A percentile compares a stretch with the other conserved stretches of the same genome.
These are phyloP conservation scores for Cercospora citrullina DNA, from an alignment of 2,329 filamentous ascomycete species.

Conservation along the genomic window DNA sequence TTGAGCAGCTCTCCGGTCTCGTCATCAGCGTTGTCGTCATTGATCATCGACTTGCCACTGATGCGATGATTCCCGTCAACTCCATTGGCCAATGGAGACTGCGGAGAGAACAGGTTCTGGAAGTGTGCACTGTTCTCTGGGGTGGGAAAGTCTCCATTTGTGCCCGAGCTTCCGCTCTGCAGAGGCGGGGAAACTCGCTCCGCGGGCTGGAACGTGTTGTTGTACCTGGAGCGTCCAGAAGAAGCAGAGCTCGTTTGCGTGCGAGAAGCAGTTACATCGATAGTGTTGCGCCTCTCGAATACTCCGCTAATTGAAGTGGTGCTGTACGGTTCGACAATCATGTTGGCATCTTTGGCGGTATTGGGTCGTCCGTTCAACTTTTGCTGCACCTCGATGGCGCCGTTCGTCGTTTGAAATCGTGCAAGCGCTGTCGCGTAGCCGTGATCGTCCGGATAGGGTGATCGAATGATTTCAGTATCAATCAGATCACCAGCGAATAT, in stretches of 20 bases:
- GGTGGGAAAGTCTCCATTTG: slow-evolving; percentile 60
- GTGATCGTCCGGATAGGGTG: slow-evolving; percentile 57
- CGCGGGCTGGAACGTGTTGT: slow-evolving; percentile 60
- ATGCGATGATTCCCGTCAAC: slow-evolving; percentile 61
- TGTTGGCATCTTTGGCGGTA: slow-evolving; percentile 59
- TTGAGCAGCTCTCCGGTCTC: slow-evolving; percentile 72
- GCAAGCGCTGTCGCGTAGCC: slow-evolving; percentile 60
- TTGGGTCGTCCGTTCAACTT: slow-evolving; percentile 64
- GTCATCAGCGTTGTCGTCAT: slow-evolving; percentile 67
- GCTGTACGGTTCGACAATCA: slow-evolving; percentile 58
- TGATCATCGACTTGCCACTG: slow-evolving; percentile 71
- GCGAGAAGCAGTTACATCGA: slow-evolving; percentile 50
- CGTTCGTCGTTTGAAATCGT: slow-evolving; percentile 57
- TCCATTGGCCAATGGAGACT: slow-evolving; percentile 71
- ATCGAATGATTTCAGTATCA: slow-evolving; percentile 58
- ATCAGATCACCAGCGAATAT: slow-evolving; percentile 65
- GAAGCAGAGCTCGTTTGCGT: slow-evolving; percentile 49
- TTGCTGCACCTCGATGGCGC: slow-evolving; percentile 60
- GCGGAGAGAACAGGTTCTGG: slow-evolving; percentile 68
- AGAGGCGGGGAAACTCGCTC: slow-evolving; percentile 63
- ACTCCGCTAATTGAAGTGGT: slow-evolving; percentile 21
- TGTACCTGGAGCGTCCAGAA: slow-evolving; percentile 57
- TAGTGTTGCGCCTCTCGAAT: slow-evolving; percentile 51
- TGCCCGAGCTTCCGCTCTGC: slow-evolving; percentile 48
- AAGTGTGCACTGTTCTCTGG: slow-evolving; percentile 57